phyloP scores from a whole-genome alignment of 2,329 filamentous ascomycete species.

The Clonostachys rhizophaga region DNA sequence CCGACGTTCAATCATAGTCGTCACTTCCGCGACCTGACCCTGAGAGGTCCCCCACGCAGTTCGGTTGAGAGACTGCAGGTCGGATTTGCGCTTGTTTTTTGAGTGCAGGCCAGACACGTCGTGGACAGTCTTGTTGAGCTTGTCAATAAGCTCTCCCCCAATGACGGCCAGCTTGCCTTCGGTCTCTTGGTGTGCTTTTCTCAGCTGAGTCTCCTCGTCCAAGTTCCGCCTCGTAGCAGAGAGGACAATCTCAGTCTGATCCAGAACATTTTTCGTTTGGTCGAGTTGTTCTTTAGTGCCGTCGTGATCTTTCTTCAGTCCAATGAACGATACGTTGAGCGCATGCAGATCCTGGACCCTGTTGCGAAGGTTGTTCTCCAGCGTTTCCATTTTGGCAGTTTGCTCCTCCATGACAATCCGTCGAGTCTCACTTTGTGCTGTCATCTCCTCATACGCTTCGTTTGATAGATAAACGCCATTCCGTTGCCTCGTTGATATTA shows the following conservation, averaged over 20 bases:
- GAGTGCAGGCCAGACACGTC: conserved; percentile 80
- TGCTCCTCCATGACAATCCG: conserved; percentile 92
- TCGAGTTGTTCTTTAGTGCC: conserved; percentile 67
- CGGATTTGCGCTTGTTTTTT: conserved; percentile 81
- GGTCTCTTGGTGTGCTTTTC: conserved; percentile 81
- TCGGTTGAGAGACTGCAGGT: conserved; percentile 76
- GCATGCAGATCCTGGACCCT: conserved; percentile 91
- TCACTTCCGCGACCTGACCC: conserved; percentile 70
- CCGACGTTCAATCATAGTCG: conserved; percentile 69
- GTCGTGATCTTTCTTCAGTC: conserved; percentile 86
- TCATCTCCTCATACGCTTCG: conserved; percentile 87
- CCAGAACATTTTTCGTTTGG: conserved; percentile 74
- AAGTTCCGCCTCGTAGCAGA: conserved; percentile 71
- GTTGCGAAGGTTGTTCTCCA: conserved; percentile 86
- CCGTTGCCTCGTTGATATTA: conserved; percentile 86
- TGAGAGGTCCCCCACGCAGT: conserved; percentile 75
- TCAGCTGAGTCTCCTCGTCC: conserved; percentile 72
- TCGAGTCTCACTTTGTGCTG: conserved; percentile 84
- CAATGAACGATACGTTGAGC: conserved; percentile 82
- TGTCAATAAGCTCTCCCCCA: conserved; percentile 72
- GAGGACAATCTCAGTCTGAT: conserved; percentile 84
- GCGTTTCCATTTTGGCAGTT: conserved; percentile 82
- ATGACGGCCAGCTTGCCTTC: conserved; percentile 72
- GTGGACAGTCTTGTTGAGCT: conserved; percentile 69
- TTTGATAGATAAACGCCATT: conserved; percentile 94